Evolutionary conservation across 208 protist genomes (phyloP), one percentile per base, ranked within the genome.

Genomic region (Herpetomonas tarakana): DNA sequence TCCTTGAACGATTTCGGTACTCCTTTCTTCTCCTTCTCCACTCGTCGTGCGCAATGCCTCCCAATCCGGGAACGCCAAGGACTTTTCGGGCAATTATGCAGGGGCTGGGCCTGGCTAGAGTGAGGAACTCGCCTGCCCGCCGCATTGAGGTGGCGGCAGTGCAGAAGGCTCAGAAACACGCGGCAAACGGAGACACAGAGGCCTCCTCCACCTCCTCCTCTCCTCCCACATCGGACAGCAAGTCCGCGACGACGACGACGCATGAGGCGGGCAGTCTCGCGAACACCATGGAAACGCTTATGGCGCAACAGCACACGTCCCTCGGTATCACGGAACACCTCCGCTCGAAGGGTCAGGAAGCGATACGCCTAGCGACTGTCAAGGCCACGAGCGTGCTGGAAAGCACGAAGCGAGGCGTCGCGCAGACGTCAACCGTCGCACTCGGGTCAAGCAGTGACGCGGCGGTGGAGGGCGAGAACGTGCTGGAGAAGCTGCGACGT

Each of bases 41-140:
- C n/a, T n/a, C n/a, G 35, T 41, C 9, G 35, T 41, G 9, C 35
- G 35, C 14, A 6, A 41, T 41, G 35, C 14, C 35, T 18, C 6
- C 6, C 9, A 41, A 41, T 14, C 35, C 35, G 35, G 9, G 9
- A 14, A 41, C 45, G 46, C 46, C 28, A 3, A 62, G 24, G 3
- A 65, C 19, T 6, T 65, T 55, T 24, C 47, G 60, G 16, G 45
- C 60, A 11, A 14, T 58, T 4, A 65, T 65, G 28, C 76, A 83
- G 60, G 27, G 54, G 11, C 39, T 76, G 1, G 62, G 71, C 0
- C 49, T 78, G 1, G 7, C 24, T 4, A 55, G 29, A 7, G 19
- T 55, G 7, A 25, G 25, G 22, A 55, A 55, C n/a, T 39, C 50
- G 4, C 50, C 50, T 12, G 50, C n/a, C 9, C 24, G 28, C 9